phyloP scores from a whole-genome alignment of 176 grass and related monocot genomes.

The Triticum turgidum region DNA sequence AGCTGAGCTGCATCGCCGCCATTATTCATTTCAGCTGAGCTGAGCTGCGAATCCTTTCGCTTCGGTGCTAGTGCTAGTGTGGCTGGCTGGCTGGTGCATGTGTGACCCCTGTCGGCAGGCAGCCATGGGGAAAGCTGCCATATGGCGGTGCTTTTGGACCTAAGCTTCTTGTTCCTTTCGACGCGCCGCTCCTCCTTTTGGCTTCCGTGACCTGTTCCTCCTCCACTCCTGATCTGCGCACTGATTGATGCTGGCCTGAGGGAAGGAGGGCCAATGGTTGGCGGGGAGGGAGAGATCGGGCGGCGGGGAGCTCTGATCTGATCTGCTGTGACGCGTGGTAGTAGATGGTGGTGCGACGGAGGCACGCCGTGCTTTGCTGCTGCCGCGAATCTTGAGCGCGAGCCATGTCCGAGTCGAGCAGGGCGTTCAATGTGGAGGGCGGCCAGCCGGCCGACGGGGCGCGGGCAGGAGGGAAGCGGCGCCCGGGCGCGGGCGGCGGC shows the following conservation, averaged over 20 bases:
- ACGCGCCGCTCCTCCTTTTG: no score
- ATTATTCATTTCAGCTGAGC: not conserved
- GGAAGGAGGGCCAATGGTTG: not conserved
- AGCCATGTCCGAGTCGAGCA: conserved; percentile 38
- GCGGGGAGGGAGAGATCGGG: not conserved
- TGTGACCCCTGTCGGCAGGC: not conserved
- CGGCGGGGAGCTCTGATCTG: not conserved
- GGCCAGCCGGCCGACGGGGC: not conserved
- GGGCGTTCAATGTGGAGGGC: conserved; percentile 28
- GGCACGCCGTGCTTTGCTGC: not conserved
- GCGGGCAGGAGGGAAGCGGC: not conserved
- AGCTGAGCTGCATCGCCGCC: not conserved
- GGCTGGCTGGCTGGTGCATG: not conserved
- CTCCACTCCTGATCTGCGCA: not conserved
- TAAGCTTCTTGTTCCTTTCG: not conserved
- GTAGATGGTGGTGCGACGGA: not conserved
- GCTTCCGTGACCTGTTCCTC: no score
- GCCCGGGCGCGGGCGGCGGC: no score
- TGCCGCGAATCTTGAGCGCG: not conserved
- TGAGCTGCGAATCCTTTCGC: not conserved
- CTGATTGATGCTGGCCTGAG: not conserved
- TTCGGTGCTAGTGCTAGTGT: not conserved
- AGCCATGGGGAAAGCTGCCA: not conserved
- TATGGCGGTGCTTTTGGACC: not conserved
- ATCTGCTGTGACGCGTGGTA: not conserved